Evolutionary conservation across 257 asterid genomes (phyloP).

Genomic region (Avicennia marina): DNA sequence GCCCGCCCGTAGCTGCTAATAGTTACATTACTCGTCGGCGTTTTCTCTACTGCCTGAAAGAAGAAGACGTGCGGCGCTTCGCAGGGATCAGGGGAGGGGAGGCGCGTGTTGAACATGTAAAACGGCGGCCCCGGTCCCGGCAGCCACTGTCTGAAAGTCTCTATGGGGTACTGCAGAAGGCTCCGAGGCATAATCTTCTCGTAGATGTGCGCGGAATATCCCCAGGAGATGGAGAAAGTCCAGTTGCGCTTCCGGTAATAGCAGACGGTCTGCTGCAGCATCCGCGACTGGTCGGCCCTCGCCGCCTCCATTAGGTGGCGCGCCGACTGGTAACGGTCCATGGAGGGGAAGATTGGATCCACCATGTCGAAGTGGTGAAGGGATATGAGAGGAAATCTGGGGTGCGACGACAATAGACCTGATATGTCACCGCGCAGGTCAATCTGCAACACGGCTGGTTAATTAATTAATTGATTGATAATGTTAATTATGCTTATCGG

Average conservation of each 20-base stretch:
- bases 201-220: slow-evolving; percentile 36
- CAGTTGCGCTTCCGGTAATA: slow-evolving; percentile 26
- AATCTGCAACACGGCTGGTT: too few relatives aligned
- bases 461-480: too few relatives aligned
- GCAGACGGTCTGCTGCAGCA: slow-evolving; percentile 42
- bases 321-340: slow-evolving; percentile 16
- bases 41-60: neutral
- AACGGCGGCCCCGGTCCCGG: neutral
- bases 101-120: slow-evolving; percentile 20
- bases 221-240: slow-evolving; percentile 46
- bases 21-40: neutral
- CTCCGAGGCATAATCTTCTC: slow-evolving; percentile 34
- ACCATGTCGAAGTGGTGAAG: slow-evolving; percentile 39
- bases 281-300: slow-evolving; percentile 30
- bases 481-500: too few relatives aligned
- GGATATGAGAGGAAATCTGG: slow-evolving; percentile 24
- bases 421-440: slow-evolving; percentile 30
- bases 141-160: slow-evolving; percentile 1
- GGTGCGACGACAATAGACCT: slow-evolving; percentile 34
- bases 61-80: slow-evolving; percentile 13
- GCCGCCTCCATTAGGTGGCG: slow-evolving; percentile 37
- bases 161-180: slow-evolving; percentile 12
- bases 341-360: slow-evolving; percentile 32
- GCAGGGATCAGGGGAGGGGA: neutral
- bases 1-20: slow-evolving; percentile 14